Percentiles rank a stretch among this genome's conserved stretches.
Evolutionary conservation across 176 grass and related monocot species (phyloP).

Genomic region (Musa schizocarpa): DNA sequence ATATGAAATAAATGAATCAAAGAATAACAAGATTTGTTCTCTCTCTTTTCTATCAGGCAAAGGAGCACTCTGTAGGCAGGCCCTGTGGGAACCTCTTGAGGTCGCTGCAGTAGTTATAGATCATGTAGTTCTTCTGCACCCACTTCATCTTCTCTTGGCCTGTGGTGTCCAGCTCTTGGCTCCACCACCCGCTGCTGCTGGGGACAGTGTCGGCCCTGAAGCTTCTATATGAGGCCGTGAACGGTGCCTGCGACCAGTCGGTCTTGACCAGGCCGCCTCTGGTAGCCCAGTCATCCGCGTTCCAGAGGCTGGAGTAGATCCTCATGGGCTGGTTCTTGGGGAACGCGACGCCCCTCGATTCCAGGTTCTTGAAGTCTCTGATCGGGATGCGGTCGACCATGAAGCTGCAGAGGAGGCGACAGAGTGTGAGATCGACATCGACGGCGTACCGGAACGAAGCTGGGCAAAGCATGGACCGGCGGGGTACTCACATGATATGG

Average conservation of each 20-base stretch:
- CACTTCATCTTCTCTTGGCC: conserved; percentile 7
- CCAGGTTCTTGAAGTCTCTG: conserved; percentile 16
- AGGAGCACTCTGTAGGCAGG: background rate
- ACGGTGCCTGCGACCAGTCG: background rate
- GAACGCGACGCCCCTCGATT: conserved; percentile 1
- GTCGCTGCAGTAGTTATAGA: conserved; percentile 13
- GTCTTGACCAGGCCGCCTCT: conserved; percentile 2
- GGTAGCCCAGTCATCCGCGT: conserved; percentile 10
- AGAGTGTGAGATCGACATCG: background rate
- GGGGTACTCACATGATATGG: conserved; percentile 6
- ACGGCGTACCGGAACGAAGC: background rate
- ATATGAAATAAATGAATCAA: background rate
- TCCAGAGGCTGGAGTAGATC: conserved; percentile 11
- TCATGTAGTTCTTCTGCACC: conserved; percentile 16
- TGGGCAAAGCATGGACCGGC: background rate
- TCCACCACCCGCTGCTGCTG: background rate
- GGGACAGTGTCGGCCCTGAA: background rate
- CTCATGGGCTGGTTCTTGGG: conserved; percentile 14
- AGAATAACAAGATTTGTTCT: background rate
- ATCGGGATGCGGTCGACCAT: conserved; percentile 2
- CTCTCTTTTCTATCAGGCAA: background rate
- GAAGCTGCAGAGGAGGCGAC: background rate
- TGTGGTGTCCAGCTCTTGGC: conserved; percentile 2
- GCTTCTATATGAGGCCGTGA: background rate
- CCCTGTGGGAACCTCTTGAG: conserved; percentile 9